Evolutionary conservation across 495 filamentous ascomycete species (phyloP).

Genomic region (Penicillium alfredii): DNA sequence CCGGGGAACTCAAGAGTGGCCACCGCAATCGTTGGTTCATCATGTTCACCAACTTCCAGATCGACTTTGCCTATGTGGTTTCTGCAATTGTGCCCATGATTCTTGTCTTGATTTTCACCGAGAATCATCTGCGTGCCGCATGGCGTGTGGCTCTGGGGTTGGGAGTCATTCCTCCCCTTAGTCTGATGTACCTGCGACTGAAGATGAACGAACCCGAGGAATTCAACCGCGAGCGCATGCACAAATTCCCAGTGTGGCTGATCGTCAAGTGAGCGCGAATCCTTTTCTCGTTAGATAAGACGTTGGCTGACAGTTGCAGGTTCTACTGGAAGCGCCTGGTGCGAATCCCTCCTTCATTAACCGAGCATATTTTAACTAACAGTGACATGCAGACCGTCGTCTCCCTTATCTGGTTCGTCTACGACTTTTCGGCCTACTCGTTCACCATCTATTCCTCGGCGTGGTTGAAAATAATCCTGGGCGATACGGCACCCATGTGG

Average conservation of each 20-base stretch:
- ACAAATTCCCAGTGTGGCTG: constrained; percentile 42
- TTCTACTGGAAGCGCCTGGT: constrained; percentile 49
- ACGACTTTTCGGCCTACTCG: constrained; percentile 77
- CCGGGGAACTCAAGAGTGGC: constrained; percentile 73
- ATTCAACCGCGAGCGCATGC: constrained; percentile 58
- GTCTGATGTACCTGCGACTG: constrained; percentile 66
- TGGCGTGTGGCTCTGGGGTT: constrained; percentile 75
- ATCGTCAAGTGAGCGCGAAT: constrained; percentile 40
- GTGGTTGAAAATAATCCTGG: constrained; percentile 63
- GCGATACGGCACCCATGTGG: constrained; percentile 52
- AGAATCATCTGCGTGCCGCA: constrained; percentile 62
- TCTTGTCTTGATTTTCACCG: constrained; percentile 61
- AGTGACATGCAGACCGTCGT: constrained; percentile 58
- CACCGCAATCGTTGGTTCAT: constrained; percentile 86
- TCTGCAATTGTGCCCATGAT: constrained; percentile 70
- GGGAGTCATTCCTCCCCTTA: constrained; percentile 71
- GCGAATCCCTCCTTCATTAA: constrained; percentile 1
- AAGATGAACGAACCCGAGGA: constrained; percentile 80
- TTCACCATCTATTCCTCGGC: constrained; percentile 73
- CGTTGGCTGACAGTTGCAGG: constrained; percentile 18
- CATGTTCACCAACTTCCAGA: constrained; percentile 85
- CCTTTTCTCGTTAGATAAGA: neutral
- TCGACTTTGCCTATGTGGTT: constrained; percentile 74
- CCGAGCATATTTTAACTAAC: constrained; percentile 42
- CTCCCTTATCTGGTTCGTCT: constrained; percentile 85